These are phyloP conservation scores for Helicostylum pulchrum DNA, from an alignment of 192 early-diverging fungal genomes.

Conservation along the genomic window DNA sequence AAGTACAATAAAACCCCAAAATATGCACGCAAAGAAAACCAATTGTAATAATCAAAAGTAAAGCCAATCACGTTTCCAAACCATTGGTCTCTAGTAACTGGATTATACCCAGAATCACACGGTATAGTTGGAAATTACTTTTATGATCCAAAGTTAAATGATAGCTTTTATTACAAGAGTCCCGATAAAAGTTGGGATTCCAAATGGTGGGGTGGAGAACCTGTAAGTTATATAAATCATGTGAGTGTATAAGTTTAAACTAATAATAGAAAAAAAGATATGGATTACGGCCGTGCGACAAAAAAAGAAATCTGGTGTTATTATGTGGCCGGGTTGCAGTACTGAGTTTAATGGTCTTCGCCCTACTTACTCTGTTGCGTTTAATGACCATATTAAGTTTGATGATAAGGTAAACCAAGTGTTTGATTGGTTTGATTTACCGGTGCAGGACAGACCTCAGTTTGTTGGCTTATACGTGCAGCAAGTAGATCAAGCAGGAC, in stretches of 20 bases:
- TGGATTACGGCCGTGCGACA: slow-evolving; percentile 87
- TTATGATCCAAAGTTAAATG: slow-evolving; percentile 67
- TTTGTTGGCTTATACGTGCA: slow-evolving; percentile 77
- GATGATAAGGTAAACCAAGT: slow-evolving; percentile 59
- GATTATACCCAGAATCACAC: slow-evolving; percentile 86
- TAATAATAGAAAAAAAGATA: slow-evolving; percentile 43
- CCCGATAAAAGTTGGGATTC: slow-evolving; percentile 53
- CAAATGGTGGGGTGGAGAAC: slow-evolving; percentile 91
- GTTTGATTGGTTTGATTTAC: slow-evolving; percentile 77
- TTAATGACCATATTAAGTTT: slow-evolving; percentile 40
- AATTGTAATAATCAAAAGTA: neutral
- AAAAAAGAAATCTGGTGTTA: slow-evolving; percentile 63
- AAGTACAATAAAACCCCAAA: neutral
- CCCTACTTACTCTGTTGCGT: slow-evolving; percentile 72
- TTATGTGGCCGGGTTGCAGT: slow-evolving; percentile 88
- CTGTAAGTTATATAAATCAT: slow-evolving; percentile 46
- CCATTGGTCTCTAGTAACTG: slow-evolving; percentile 88
- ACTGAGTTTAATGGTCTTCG: slow-evolving; percentile 48
- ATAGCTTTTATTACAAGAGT: slow-evolving; percentile 78
- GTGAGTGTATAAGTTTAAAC: neutral
- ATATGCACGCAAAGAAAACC: neutral
- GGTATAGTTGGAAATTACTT: slow-evolving; percentile 90
- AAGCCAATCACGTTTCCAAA: slow-evolving; percentile 86
- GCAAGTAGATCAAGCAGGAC: slow-evolving; percentile 77
- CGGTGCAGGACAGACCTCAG: slow-evolving; percentile 65